These are phyloP conservation scores for Chlorella sp. DNA, from an alignment of 139 green algal genomes.

Conservation along the genomic window DNA sequence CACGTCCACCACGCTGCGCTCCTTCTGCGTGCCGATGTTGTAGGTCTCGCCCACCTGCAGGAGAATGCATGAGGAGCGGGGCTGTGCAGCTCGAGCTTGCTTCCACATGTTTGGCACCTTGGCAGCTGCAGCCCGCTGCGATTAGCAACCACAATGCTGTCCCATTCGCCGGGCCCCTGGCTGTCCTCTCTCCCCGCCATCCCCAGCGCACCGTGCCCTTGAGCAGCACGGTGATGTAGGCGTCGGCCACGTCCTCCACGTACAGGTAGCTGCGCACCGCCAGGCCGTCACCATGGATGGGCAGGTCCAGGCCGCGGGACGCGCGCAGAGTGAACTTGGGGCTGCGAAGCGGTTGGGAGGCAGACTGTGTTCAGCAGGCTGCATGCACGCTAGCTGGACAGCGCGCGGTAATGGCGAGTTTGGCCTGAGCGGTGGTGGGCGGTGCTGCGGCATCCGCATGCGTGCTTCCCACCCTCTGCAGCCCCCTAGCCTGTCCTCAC, in stretches of 20 bases:
- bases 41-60: conserved; percentile 83
- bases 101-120: too few species aligned
- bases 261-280: too few species aligned
- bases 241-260: too few species aligned
- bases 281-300: too few species aligned
- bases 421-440: neutral
- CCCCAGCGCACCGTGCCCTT: conserved; percentile 52
- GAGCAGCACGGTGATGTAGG: conserved; percentile 90
- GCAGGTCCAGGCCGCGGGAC: conserved; percentile 65
- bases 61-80: neutral
- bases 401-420: too few species aligned
- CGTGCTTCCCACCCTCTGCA: neutral
- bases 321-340: conserved; percentile 82
- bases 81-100: neutral
- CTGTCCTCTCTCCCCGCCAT: too few species aligned
- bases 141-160: neutral
- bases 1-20: conserved; percentile 93
- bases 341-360: conserved; percentile 46
- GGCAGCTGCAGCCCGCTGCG: too few species aligned
- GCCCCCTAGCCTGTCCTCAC: neutral
- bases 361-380: neutral
- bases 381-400: too few species aligned
- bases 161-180: too few species aligned
- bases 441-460: neutral
- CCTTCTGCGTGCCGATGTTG: conserved; percentile 98